Evolutionary conservation across 2,329 filamentous ascomycete genomes (phyloP).

Genomic region (Fusarium mangiferae): DNA sequence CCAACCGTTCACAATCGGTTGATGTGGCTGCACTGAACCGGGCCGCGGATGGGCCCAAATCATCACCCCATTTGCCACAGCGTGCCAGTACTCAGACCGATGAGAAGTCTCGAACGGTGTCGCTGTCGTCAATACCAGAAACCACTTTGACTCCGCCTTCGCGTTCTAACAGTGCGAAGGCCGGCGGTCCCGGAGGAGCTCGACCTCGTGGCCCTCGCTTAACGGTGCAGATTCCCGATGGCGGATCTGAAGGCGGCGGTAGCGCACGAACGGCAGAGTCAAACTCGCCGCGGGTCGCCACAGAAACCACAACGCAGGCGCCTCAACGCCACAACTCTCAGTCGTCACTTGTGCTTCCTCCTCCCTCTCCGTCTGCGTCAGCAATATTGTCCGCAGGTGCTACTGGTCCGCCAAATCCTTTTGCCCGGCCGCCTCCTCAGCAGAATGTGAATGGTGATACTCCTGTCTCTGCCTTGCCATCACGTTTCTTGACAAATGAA

Average conservation of each 20-base stretch:
- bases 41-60: conserved; percentile 58
- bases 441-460: conserved; percentile 68
- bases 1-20: conserved; percentile 70
- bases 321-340: conserved; percentile 65
- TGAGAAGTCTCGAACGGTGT: conserved; percentile 59
- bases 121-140: conserved; percentile 73
- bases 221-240: conserved; percentile 94
- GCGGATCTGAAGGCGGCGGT: conserved; percentile 77
- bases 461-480: conserved; percentile 93
- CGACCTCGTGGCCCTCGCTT: conserved; percentile 82
- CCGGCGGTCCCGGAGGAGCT: conserved; percentile 66
- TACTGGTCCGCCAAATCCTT: conserved; percentile 92
- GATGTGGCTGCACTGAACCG: conserved; percentile 69
- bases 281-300: conserved; percentile 69
- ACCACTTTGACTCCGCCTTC: conserved; percentile 75
- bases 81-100: conserved; percentile 59
- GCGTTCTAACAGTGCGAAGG: conserved; percentile 79
- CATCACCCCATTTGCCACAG: conserved; percentile 67
- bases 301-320: conserved; percentile 66
- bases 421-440: conserved; percentile 86
- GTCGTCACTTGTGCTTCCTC: conserved; percentile 82
- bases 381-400: conserved; percentile 90
- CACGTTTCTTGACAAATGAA: conserved; percentile 87
- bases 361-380: conserved; percentile 89
- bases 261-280: conserved; percentile 77